Conservation (phyloP, 768 basidiomycete species). For the Mycena albidolilacea region DNA sequence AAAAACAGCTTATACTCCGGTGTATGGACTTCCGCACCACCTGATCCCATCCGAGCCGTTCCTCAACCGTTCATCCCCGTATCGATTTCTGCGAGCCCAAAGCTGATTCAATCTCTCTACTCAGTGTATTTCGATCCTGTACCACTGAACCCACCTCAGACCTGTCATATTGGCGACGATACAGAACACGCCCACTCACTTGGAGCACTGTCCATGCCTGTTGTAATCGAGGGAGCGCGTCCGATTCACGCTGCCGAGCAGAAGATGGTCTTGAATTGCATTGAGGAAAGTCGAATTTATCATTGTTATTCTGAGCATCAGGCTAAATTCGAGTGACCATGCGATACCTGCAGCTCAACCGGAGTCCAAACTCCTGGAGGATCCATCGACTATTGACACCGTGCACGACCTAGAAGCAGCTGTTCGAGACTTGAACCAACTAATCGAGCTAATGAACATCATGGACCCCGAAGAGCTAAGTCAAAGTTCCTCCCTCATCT, state of each 20-base stretch:
- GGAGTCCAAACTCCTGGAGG: background rate
- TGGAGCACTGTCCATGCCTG: background rate
- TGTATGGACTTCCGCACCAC: background rate
- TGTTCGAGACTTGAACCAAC: background rate
- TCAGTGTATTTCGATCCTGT: background rate
- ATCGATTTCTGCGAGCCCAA: background rate
- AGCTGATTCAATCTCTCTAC: background rate
- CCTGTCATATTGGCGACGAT: background rate
- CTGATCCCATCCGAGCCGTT: background rate
- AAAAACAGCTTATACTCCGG: background rate
- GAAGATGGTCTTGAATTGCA: background rate
- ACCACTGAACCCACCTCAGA: background rate
- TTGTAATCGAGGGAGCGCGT: background rate
- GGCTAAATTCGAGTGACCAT: background rate
- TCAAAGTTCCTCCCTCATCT: conserved; percentile 9
- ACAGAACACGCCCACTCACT: no score
- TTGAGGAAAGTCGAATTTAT: conserved; percentile 5
- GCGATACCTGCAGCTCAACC: background rate
- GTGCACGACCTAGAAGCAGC: background rate
- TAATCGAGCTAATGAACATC: background rate
- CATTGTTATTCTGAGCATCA: conserved; percentile 2
- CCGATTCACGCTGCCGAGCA: background rate
- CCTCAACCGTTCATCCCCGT: background rate
- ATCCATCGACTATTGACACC: background rate
- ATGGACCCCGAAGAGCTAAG: conserved; percentile 5